Base-by-base conservation (phyloP, 257 asterid genomes). In the Capsicum pubescens region DNA sequence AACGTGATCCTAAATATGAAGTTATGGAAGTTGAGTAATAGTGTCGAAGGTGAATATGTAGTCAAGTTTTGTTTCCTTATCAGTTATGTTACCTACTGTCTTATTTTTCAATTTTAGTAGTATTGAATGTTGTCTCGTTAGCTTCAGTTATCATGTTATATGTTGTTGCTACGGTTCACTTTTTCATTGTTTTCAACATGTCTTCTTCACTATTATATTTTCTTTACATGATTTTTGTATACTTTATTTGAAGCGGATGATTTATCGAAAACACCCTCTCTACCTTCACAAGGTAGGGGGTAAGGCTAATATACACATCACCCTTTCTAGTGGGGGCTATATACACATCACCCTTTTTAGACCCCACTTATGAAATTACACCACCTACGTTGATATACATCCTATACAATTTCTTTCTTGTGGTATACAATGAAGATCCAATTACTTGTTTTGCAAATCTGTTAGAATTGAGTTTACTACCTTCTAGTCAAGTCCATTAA, bases 191-290 rank as follows among this genome's bases (percentile, higher is more conserved):
- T 61, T 19, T 19, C 7, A 61, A 1, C 39, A 4, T 19, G 15
- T 4, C 36, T 0, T 61, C 1, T 9, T 61, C 10, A 21, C 2
- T 61, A 61, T 10, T 21, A 0, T 63, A 63, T 61, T 61, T 61
- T 2, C 0, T 19, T 61, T 21, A 61, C 39, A 9, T 2, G 21
- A 3, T 3, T 61, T 61, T 19, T 0, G 21, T 0, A 0, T n/a
- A 0, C 19, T 9, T 61, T 61, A 1, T 3, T 61, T 61, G 15
- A 26, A 0, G 15, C 3, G 0, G 13, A 1, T 14, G 8, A 35
- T 19, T 36, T 19, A 61, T 61, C 8, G 10, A 0, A 61, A 61
- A 61, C 36, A 61, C 68, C 0, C 32, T 26, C 3, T 19, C 36
- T 19, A 4, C 19, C 15, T 60, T 60, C 13, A 19, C 8, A 21